These are phyloP conservation scores for Hermanozyma aechmeae DNA, from an alignment of 805 yeast genomes.

Conservation along the genomic window DNA sequence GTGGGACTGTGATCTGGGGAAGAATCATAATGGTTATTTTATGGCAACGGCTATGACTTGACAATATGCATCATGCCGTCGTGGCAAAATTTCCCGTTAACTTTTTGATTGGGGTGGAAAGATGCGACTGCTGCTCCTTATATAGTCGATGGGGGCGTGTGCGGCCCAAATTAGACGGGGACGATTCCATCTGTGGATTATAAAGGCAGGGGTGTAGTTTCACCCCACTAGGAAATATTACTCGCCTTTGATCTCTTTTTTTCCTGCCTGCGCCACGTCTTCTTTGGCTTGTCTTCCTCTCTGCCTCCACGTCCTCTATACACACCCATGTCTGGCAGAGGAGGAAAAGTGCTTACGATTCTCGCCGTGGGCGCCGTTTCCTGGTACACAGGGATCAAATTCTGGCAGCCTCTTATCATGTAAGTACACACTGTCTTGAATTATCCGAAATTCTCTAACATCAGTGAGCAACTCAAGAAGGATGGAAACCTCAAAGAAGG, in stretches of 20 bases:
- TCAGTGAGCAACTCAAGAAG: conserved; percentile 50
- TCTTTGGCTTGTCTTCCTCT: no score
- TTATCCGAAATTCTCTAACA: conserved; percentile 3
- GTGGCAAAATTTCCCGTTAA: not conserved
- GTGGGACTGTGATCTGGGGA: not conserved
- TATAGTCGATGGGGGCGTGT: not conserved
- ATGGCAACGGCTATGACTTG: not conserved
- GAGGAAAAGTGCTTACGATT: conserved; percentile 15
- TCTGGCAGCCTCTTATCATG: conserved; percentile 70
- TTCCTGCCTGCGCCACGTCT: no score
- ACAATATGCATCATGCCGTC: not conserved
- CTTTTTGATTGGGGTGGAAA: not conserved
- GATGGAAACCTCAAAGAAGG: conserved; percentile 60
- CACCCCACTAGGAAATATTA: not conserved
- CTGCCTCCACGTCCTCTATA: no score
- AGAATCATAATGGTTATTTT: not conserved
- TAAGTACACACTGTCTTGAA: conserved; percentile 21
- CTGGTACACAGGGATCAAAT: conserved; percentile 46
- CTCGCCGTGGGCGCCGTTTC: conserved; percentile 19
- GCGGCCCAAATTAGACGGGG: not conserved
- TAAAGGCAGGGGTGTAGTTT: not conserved
- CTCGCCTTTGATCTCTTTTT: no score
- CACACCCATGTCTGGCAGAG: conserved; percentile 15
- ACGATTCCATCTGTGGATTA: not conserved
- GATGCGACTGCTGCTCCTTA: not conserved